Base-by-base conservation (phyloP, 176 grass and related monocot genomes). In the Rhynchospora breviuscula region DNA sequence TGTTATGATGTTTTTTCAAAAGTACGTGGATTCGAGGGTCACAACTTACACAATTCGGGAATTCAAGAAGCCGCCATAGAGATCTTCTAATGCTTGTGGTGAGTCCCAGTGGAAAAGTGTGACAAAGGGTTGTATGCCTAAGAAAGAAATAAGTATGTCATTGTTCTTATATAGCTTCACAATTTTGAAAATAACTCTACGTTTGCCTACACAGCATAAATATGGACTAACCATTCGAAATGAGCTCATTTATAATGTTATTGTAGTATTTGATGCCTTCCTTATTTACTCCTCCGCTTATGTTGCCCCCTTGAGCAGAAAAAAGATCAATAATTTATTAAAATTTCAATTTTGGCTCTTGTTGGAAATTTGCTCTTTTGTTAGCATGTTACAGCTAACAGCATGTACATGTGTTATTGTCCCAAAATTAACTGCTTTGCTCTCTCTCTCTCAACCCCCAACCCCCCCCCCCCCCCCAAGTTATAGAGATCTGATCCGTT, bases 21-120 rank as follows among this genome's bases (percentile, higher is more conserved):
- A 10, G 21, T 72, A 72, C 44, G 10, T 48, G 45, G 43, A 11
- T 72, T 72, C 11, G 43, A 69, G 47, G 60, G 83, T 21, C 10
- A 74, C 70, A 51, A 91, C 90, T 91, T 88, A 98, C 95, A 93
- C 92, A 44, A 93, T 86, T 71, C 47, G 68, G 57, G 72, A 18
- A 69, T 86, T 94, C 45, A 93, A 91, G 89, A 98, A 98, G 11
- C 92, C 90, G 9, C 86, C 59, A n/a, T 98, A 94, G 44, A 79
- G 70, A 45, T 98, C 81, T 83, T 98, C 90, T 87, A 98, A 65
- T 19, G 19, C 82, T 89, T 98, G 92, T 9, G 95, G 92, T 49
- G 84, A 90, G 86, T 98, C 95, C 90, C 90, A 94, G 54, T 98
- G 92, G 79, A 95, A 98, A 83, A 98, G 91, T 58, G 95, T 95